A percentile compares a stretch with the other conserved stretches of the same genome.
Evolutionary conservation across 2,329 filamentous ascomycete species (phyloP).

Genomic region (Zopfia rhizophila): DNA sequence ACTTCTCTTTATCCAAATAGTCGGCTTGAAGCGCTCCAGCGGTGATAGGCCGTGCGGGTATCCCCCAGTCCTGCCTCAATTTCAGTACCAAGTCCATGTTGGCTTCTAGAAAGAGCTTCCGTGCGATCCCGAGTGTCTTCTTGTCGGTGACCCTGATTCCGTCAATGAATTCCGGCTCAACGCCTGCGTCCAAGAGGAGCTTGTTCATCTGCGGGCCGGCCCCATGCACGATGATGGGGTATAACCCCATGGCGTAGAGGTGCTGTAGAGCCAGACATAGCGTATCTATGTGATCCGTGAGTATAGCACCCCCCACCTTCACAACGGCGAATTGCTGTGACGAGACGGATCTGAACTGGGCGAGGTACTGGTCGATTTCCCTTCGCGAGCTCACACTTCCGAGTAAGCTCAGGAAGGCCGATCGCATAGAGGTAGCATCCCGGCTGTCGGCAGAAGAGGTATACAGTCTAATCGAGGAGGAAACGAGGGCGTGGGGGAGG

Average conservation of each 20-base stretch:
- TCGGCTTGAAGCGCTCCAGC: slow-evolving; percentile 91
- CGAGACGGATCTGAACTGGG: slow-evolving; percentile 95
- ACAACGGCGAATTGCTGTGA: slow-evolving; percentile 98
- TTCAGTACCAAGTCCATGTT: slow-evolving; percentile 92
- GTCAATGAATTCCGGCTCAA: slow-evolving; percentile 96
- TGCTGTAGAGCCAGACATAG: slow-evolving; percentile 90
- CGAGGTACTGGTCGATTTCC: slow-evolving; percentile 96
- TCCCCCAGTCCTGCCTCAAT: slow-evolving; percentile 83
- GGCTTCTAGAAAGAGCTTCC: slow-evolving; percentile 94
- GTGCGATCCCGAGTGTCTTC: slow-evolving; percentile 89
- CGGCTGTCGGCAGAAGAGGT: slow-evolving; percentile 46
- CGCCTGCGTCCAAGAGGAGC: slow-evolving; percentile 86
- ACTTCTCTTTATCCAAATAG: slow-evolving; percentile 96
- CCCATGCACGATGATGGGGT: slow-evolving; percentile 94
- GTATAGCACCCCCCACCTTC: slow-evolving; percentile 95
- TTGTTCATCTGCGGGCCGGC: slow-evolving; percentile 95
- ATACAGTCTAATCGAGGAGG: slow-evolving; percentile 43
- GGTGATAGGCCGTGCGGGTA: slow-evolving; percentile 88
- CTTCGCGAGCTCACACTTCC: slow-evolving; percentile 97
- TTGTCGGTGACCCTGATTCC: slow-evolving; percentile 95
- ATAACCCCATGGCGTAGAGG: slow-evolving; percentile 92
- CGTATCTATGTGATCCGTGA: slow-evolving; percentile 93
- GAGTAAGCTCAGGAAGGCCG: slow-evolving; percentile 87
- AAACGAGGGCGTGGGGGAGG: slow-evolving; percentile 46
- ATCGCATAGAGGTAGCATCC: slow-evolving; percentile 53